Base-by-base conservation (phyloP, 2,329 filamentous ascomycete genomes). In the Macrophomina tecta region DNA sequence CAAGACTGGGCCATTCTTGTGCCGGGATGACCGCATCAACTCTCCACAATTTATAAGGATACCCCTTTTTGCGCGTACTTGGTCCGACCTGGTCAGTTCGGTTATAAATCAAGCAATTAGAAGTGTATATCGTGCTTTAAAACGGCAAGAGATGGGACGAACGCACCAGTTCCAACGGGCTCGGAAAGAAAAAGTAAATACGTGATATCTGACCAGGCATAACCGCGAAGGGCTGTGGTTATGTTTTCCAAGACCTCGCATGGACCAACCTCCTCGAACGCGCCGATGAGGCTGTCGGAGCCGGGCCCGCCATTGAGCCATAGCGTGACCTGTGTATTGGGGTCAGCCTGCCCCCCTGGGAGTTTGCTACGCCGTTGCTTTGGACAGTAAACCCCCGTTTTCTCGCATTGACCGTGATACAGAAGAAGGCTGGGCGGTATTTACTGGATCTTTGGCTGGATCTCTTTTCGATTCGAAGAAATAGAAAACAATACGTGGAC, bases 381-480 rank as follows among this genome's bases (percentile, higher is more conserved):
- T 23, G 23, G 1, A 3, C 23, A 23, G 23, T 23, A 23, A 23
- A 23, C 1, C 23, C 23, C 23, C 23, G 1, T 3, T 23, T 23
- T 2, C 1, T 3, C 23, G 23, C 23, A 23, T 23, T 23, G 23
- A 23, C 23, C 23, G 3, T 23, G 23, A 23, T 23, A 23, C 23
- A 38, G 36, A 38, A 38, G 36, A 38, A 38, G 11, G 36, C 36
- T 38, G 23, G 23, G 23, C 23, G 23, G 83, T 0, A 83, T 78
- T 78, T 3, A 82, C 83, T 0, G 82, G 83, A 73, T 83, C 82
- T 66, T 81, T 83, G 36, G 83, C 74, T 0, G 80, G 82, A 67
- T 82, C 79, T 53, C 82, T 78, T 18, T 82, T 77, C 8, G 81
- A 76, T 70, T 83, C 82, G 63, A 84, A 84, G 69, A 82, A 83